These are phyloP conservation scores for Ceratocystis papillata DNA, from an alignment of 2,329 filamentous ascomycete genomes.

Conservation along the genomic window DNA sequence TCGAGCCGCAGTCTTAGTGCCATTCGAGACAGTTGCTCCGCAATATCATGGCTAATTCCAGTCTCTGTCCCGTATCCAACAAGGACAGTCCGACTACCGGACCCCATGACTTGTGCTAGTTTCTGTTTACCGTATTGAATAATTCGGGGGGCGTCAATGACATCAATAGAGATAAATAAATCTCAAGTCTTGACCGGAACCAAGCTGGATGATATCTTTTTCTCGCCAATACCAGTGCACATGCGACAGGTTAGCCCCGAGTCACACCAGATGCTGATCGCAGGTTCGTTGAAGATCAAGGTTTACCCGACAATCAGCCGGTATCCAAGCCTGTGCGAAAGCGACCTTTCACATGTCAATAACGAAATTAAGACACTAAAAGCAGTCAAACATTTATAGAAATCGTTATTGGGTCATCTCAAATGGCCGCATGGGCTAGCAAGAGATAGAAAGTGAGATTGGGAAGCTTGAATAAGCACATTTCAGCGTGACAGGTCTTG, in stretches of 20 bases:
- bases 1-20: conserved; percentile 69
- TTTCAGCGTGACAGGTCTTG: too few species aligned
- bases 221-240: neutral
- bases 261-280: neutral
- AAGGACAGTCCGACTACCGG: conserved; percentile 39
- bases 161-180: neutral
- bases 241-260: neutral
- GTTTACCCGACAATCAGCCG: neutral
- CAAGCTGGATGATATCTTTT: neutral
- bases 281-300: neutral
- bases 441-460: neutral
- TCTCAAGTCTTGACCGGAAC: neutral
- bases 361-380: neutral
- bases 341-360: neutral
- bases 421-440: neutral
- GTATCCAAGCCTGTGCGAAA: conserved; percentile 1
- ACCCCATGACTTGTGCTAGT: neutral
- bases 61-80: conserved; percentile 92
- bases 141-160: neutral
- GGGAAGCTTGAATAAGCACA: too few species aligned
- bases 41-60: conserved; percentile 84
- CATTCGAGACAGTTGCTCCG: conserved; percentile 67
- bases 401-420: neutral
- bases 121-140: neutral
- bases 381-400: neutral